These are phyloP conservation scores for Bombardia bombarda DNA, from an alignment of 495 filamentous ascomycete species.

Conservation along the genomic window DNA sequence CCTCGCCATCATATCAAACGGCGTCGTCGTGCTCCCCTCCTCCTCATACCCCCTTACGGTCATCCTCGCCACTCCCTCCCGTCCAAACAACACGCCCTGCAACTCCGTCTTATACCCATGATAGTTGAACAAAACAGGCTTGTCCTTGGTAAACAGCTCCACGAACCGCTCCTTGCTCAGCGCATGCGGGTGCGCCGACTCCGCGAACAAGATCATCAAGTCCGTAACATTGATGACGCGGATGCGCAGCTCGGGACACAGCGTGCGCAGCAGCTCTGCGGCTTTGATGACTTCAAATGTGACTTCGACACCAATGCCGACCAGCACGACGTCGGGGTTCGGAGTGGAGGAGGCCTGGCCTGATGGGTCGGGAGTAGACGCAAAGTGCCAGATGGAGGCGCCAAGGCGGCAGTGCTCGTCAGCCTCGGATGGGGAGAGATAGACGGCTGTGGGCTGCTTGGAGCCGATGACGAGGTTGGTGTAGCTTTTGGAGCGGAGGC, in stretches of 20 bases:
- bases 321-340: conserved; percentile 60
- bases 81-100: conserved; percentile 56
- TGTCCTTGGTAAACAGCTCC: conserved; percentile 54
- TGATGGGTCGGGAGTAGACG: conserved; percentile 14
- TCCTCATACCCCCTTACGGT: conserved; percentile 58
- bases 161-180: conserved; percentile 46
- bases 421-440: conserved; percentile 57
- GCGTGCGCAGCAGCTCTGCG: conserved; percentile 47
- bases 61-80: conserved; percentile 41
- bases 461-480: conserved; percentile 68
- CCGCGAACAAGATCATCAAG: conserved; percentile 56
- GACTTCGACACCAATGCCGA: conserved; percentile 62
- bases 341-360: conserved; percentile 3
- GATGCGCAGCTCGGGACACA: conserved; percentile 47
- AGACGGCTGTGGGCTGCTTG: conserved; percentile 63
- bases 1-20: conserved; percentile 67
- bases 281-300: conserved; percentile 65
- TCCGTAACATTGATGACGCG: conserved; percentile 71
- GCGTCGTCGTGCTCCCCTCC: conserved; percentile 65
- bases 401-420: conserved; percentile 57
- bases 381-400: conserved; percentile 59
- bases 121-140: conserved; percentile 60
- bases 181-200: conserved; percentile 56
- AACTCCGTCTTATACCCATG: conserved; percentile 61
- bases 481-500: conserved; percentile 56